A percentile compares a stretch with the other conserved stretches of the same genome.
Evolutionary conservation across 2,329 filamentous ascomycete species (phyloP).

Genomic region (Purpureocillium lavendulum): DNA sequence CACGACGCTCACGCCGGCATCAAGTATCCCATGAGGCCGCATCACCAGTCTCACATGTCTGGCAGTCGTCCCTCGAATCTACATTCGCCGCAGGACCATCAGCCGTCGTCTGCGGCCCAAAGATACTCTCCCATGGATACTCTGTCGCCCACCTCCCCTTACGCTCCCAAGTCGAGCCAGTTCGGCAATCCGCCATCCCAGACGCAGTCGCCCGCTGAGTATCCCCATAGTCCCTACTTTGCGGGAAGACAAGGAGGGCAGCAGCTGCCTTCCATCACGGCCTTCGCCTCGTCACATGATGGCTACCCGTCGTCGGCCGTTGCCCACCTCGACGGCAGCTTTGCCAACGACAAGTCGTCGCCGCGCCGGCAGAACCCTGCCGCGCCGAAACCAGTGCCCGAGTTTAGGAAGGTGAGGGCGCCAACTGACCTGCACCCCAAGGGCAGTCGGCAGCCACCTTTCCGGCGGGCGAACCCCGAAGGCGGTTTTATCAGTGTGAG

Average conservation of each 20-base stretch:
- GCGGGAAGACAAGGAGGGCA: conserved; percentile 39
- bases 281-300: conserved; percentile 60
- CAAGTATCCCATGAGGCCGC: conserved; percentile 76
- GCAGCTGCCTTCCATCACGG: conserved; percentile 66
- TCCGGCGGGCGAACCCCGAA: conserved; percentile 88
- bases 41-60: conserved; percentile 66
- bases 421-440: conserved; percentile 70
- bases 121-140: conserved; percentile 95
- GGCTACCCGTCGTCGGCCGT: conserved; percentile 67
- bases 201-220: conserved; percentile 72
- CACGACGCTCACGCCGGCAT: conserved; percentile 75
- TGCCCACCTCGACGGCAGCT: conserved; percentile 61
- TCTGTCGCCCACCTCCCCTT: conserved; percentile 72
- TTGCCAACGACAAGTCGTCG: conserved; percentile 47
- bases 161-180: conserved; percentile 57
- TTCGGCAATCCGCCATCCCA: conserved; percentile 42
- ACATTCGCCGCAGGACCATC: conserved; percentile 55
- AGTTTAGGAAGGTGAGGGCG: conserved; percentile 72
- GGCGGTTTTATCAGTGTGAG: conserved; percentile 95
- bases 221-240: conserved; percentile 53
- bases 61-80: conserved; percentile 47
- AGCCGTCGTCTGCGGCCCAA: conserved; percentile 72
- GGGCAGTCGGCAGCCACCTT: conserved; percentile 80
- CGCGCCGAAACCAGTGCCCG: conserved; percentile 61
- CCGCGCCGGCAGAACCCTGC: conserved; percentile 45